These are phyloP conservation scores for Aspergillus ustus DNA, from an alignment of 2,329 filamentous ascomycete genomes.

Conservation along the genomic window DNA sequence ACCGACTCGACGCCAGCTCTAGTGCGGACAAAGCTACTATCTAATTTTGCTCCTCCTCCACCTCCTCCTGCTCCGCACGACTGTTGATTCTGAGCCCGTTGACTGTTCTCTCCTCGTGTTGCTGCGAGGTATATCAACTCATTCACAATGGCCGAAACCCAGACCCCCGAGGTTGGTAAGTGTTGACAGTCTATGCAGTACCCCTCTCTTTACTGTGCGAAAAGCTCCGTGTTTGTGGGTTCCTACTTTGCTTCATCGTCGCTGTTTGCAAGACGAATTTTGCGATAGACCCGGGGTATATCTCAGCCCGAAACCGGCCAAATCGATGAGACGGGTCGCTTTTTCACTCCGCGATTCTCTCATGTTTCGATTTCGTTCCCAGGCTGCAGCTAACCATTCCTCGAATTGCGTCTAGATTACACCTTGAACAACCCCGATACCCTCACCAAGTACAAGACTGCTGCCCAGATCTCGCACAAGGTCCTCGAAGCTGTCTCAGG, in stretches of 20 bases:
- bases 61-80: slow-evolving; percentile 26
- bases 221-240: slow-evolving; percentile 41
- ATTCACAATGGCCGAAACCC: slow-evolving; percentile 45
- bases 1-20: slow-evolving; percentile 27
- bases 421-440: slow-evolving; percentile 90
- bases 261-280: slow-evolving; percentile 15
- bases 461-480: slow-evolving; percentile 92
- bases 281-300: slow-evolving; percentile 3
- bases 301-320: neutral
- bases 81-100: slow-evolving; percentile 23
- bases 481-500: slow-evolving; percentile 82
- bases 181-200: slow-evolving; percentile 25
- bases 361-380: slow-evolving; percentile 7
- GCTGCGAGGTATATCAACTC: slow-evolving; percentile 30
- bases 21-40: slow-evolving; percentile 15
- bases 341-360: neutral
- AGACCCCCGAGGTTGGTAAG: slow-evolving; percentile 49
- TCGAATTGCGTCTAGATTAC: slow-evolving; percentile 66
- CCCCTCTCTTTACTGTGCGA: slow-evolving; percentile 28
- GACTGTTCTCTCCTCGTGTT: slow-evolving; percentile 24
- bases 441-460: slow-evolving; percentile 98
- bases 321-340: neutral
- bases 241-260: slow-evolving; percentile 31
- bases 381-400: slow-evolving; percentile 24
- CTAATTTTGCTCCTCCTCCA: slow-evolving; percentile 27